phyloP scores from a whole-genome alignment of 2,329 filamentous ascomycete genomes.

The Pyrenophora seminiperda region DNA sequence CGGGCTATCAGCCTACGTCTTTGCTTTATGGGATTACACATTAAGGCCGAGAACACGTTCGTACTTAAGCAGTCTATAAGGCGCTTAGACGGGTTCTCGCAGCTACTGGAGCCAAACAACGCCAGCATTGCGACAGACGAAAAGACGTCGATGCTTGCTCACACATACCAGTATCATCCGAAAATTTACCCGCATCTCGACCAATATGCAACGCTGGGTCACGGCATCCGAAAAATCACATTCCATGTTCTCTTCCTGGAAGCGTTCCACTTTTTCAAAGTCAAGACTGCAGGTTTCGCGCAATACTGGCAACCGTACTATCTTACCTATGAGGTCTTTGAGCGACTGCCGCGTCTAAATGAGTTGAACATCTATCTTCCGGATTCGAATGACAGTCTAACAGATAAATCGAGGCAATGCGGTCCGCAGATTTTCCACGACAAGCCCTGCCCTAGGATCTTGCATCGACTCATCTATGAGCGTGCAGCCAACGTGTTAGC shows the following conservation, averaged over 20 bases:
- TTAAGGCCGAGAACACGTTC: neutral
- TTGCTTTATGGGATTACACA: conserved; percentile 24
- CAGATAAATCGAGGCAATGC: neutral
- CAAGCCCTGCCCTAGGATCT: conserved; percentile 24
- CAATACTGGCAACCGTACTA: neutral
- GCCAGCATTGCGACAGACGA: conserved; percentile 12
- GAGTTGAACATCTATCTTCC: conserved; percentile 30
- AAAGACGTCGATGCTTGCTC: conserved; percentile 6
- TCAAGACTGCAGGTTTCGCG: conserved; percentile 20
- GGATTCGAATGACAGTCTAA: conserved; percentile 1
- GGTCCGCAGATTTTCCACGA: conserved; percentile 28
- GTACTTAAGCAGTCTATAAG: conserved; percentile 13
- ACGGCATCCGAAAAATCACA: conserved; percentile 33
- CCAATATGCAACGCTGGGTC: conserved; percentile 30
- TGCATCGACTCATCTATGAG: conserved; percentile 37
- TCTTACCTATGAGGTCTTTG: conserved; percentile 26
- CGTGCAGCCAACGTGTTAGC: conserved; percentile 24
- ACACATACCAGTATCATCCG: conserved; percentile 24
- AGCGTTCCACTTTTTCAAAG: conserved; percentile 37
- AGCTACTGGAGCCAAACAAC: conserved; percentile 15
- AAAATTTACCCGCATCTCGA: conserved; percentile 29
- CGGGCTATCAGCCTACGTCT: conserved; percentile 28
- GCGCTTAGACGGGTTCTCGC: conserved; percentile 20
- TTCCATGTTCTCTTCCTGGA: conserved; percentile 26
- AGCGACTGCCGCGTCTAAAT: conserved; percentile 28